Evolutionary conservation across 2,329 filamentous ascomycete genomes (phyloP).

Genomic region (Aspergillus persii): DNA sequence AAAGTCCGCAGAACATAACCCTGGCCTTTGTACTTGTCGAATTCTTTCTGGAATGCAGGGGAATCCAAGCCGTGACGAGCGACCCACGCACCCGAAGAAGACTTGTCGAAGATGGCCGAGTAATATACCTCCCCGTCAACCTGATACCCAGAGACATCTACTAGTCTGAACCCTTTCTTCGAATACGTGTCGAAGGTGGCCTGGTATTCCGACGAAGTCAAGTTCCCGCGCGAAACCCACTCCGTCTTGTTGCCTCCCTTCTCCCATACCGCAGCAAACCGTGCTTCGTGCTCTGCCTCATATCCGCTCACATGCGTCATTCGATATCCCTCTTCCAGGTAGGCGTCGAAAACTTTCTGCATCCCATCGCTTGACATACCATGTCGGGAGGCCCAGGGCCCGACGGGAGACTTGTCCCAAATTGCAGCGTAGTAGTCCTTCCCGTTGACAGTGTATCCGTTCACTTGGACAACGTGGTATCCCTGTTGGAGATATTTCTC

Average conservation of each 20-base stretch:
- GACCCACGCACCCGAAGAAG: constrained; percentile 12
- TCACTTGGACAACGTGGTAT: constrained; percentile 13
- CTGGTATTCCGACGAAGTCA: constrained; percentile 9
- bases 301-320: constrained; percentile 13
- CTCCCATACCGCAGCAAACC: constrained; percentile 15
- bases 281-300: constrained; percentile 7
- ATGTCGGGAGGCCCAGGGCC: constrained; percentile 9
- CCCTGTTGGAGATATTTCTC: constrained; percentile 10
- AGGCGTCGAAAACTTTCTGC: constrained; percentile 8
- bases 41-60: constrained; percentile 7
- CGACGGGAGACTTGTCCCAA: constrained; percentile 12
- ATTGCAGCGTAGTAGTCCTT: constrained; percentile 10
- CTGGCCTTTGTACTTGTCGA: constrained; percentile 9
- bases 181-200: constrained; percentile 8
- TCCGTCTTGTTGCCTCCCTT: constrained; percentile 1
- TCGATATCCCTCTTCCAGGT: constrained; percentile 7
- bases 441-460: constrained; percentile 10
- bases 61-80: constrained; percentile 12
- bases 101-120: constrained; percentile 13
- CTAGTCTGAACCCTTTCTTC: constrained; percentile 10
- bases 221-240: constrained; percentile 3
- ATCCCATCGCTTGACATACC: constrained; percentile 3
- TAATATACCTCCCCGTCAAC: constrained; percentile 9
- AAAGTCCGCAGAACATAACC: constrained; percentile 14
- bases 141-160: constrained; percentile 8